Evolutionary conservation across 345 rosid genomes (phyloP).

Genomic region (Linum tenue): DNA sequence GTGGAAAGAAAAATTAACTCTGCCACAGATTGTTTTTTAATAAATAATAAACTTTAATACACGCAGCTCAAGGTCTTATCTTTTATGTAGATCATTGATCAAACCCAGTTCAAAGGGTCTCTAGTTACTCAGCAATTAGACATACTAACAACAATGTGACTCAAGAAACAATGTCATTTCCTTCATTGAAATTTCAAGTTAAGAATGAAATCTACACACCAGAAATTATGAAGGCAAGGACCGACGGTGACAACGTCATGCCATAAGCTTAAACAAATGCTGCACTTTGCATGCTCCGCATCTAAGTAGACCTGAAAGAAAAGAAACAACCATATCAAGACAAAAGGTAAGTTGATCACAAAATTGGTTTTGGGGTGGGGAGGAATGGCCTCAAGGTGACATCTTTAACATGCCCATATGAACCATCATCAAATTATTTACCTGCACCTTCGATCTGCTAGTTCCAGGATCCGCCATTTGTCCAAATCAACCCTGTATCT

Average conservation of each 20-base stretch:
- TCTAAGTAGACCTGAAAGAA: slow-evolving; percentile 54
- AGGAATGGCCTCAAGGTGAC: neutral
- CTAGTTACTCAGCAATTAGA: neutral
- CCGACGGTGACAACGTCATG: slow-evolving; percentile 87
- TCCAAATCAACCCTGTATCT: slow-evolving; percentile 50
- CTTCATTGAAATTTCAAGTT: neutral
- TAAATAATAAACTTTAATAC: too few relatives aligned
- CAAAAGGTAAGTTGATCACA: slow-evolving; percentile 3
- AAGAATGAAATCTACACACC: slow-evolving; percentile 32
- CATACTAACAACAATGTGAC: too few relatives aligned
- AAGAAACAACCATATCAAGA: slow-evolving; percentile 1
- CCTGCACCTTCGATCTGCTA: slow-evolving; percentile 42
- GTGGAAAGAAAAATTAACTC: too few relatives aligned
- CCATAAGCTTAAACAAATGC: slow-evolving; percentile 90
- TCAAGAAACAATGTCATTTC: slow-evolving; percentile 7
- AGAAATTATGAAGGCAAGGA: slow-evolving; percentile 94
- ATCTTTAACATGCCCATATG: neutral
- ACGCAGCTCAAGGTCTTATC: too few relatives aligned
- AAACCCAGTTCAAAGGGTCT: neutral
- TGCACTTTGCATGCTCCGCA: slow-evolving; percentile 72
- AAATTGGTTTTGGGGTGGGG: neutral
- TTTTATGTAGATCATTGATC: too few relatives aligned
- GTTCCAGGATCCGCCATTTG: slow-evolving; percentile 41
- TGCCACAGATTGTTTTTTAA: too few relatives aligned
- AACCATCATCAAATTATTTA: slow-evolving; percentile 16